phyloP scores from a whole-genome alignment of 2,329 filamentous ascomycete genomes.

The Aspergillus clavatus region DNA sequence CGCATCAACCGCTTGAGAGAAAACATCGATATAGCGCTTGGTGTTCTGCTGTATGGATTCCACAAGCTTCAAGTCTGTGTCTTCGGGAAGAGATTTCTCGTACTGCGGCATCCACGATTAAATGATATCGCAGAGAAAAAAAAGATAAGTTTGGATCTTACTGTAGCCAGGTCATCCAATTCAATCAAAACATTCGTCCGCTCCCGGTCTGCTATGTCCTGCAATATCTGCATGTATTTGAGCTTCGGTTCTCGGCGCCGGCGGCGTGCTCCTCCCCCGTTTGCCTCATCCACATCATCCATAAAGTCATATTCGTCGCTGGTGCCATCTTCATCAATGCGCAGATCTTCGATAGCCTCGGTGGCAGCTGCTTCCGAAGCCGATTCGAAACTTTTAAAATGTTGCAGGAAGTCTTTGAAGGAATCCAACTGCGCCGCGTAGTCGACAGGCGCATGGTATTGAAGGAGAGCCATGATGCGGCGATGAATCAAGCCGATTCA shows the following conservation, averaged over 20 bases:
- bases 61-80: slow-evolving; percentile 62
- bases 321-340: slow-evolving; percentile 78
- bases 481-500: slow-evolving; percentile 16
- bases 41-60: slow-evolving; percentile 85
- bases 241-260: slow-evolving; percentile 57
- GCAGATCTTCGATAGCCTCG: slow-evolving; percentile 76
- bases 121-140: background rate
- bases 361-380: slow-evolving; percentile 62
- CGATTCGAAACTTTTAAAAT: slow-evolving; percentile 74
- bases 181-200: slow-evolving; percentile 77
- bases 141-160: slow-evolving; percentile 35
- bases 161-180: slow-evolving; percentile 75
- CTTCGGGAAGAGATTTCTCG: slow-evolving; percentile 65
- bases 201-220: slow-evolving; percentile 77
- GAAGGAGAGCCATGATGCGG: slow-evolving; percentile 74
- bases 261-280: slow-evolving; percentile 45
- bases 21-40: slow-evolving; percentile 88
- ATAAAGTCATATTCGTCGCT: slow-evolving; percentile 92
- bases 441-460: slow-evolving; percentile 72
- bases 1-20: slow-evolving; percentile 83
- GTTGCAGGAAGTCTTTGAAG: slow-evolving; percentile 81
- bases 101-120: slow-evolving; percentile 50
- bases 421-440: slow-evolving; percentile 76
- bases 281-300: slow-evolving; percentile 67
- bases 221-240: slow-evolving; percentile 86